phyloP scores from a whole-genome alignment of 345 rosid species.

The Garcia nutans region DNA sequence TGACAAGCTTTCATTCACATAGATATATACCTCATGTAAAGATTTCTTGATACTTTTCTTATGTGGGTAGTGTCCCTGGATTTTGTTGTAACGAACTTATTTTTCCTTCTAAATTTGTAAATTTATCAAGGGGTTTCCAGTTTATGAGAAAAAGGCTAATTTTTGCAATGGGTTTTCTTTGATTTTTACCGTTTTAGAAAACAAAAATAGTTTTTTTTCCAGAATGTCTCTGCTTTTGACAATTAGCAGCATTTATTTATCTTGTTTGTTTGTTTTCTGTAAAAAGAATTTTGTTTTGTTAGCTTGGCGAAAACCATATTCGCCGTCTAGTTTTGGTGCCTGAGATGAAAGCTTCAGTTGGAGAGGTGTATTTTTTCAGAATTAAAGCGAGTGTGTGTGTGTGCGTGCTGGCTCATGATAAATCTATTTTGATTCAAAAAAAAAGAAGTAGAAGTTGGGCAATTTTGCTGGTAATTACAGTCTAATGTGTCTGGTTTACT shows the following conservation, averaged over 20 bases:
- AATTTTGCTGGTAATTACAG: not conserved
- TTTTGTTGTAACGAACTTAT: not conserved
- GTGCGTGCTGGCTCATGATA: not conserved
- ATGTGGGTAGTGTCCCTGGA: slow-evolving; percentile 11
- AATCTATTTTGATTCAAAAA: not conserved
- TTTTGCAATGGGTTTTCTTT: slow-evolving; percentile 12
- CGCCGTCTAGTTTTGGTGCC: slow-evolving; percentile 24
- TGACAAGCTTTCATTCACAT: too few relatives aligned
- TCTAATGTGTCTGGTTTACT: not conserved
- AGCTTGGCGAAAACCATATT: slow-evolving; percentile 21
- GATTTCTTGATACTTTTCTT: slow-evolving; percentile 10
- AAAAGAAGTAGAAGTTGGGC: too few relatives aligned
- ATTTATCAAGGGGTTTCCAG: not conserved
- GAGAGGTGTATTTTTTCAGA: slow-evolving; percentile 13
- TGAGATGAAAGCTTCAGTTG: slow-evolving; percentile 38
- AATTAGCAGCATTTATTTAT: not conserved
- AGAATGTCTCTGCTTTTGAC: slow-evolving; percentile 2
- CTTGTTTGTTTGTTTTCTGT: not conserved
- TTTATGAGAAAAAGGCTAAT: not conserved
- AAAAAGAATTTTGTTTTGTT: slow-evolving; percentile 7
- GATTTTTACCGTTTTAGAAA: not conserved
- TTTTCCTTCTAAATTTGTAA: not conserved
- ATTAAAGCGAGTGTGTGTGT: slow-evolving; percentile 28
- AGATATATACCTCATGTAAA: too few relatives aligned
- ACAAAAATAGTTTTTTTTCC: not conserved